These are phyloP conservation scores for Coniophora puteana DNA, from an alignment of 1,284 basidiomycete species.

Conservation along the genomic window DNA sequence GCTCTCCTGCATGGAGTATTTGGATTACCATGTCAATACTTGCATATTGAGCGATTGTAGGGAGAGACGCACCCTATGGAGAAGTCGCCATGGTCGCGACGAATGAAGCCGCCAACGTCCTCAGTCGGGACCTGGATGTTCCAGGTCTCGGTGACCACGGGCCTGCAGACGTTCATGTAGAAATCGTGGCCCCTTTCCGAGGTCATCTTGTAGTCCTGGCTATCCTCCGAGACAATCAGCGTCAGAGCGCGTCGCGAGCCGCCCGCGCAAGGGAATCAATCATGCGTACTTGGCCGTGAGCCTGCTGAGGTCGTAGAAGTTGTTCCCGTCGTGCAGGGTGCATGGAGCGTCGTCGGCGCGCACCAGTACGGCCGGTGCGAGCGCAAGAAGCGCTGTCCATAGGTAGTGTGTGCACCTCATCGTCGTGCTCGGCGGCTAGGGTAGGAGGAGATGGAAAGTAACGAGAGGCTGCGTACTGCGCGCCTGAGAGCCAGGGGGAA, in stretches of 20 bases:
- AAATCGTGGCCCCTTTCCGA: conserved; percentile 45
- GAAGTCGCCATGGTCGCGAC: conserved; percentile 62
- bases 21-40: not conserved
- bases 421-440: too few species aligned
- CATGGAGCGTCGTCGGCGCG: conserved; percentile 39
- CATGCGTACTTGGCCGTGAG: conserved; percentile 46
- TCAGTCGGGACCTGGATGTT: conserved; percentile 47
- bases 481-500: too few species aligned
- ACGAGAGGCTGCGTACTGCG: too few species aligned
- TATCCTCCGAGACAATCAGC: conserved; percentile 24
- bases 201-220: conserved; percentile 58
- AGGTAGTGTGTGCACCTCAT: too few species aligned
- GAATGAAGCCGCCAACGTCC: conserved; percentile 60
- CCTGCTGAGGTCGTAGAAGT: conserved; percentile 61
- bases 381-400: conserved; percentile 1
- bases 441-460: too few species aligned
- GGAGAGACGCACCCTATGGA: conserved; percentile 57
- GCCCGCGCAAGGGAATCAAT: too few species aligned
- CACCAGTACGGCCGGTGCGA: conserved; percentile 36
- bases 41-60: too few species aligned
- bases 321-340: conserved; percentile 37
- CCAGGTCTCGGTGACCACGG: conserved; percentile 54
- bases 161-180: conserved; percentile 60
- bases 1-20: conserved; percentile 37
- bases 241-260: not conserved